Evolutionary conservation across 495 filamentous ascomycete genomes (phyloP), one percentile per base, ranked within the genome.

Genomic region (Aspergillus hancockii): DNA sequence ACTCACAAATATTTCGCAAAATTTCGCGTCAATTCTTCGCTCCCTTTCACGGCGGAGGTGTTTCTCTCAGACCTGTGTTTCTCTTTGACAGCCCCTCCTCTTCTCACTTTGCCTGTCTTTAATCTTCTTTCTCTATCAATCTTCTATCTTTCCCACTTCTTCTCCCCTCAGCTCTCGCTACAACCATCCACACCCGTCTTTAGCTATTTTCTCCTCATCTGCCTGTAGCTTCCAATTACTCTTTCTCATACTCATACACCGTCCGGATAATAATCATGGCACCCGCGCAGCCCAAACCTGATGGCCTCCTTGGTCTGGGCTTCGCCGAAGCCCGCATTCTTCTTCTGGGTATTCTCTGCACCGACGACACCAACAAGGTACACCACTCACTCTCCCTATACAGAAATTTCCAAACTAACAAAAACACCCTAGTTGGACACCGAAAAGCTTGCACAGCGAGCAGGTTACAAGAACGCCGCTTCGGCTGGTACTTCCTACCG

Each of bases 351-450:
- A 18, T 62, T 22, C 54, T 66, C 18, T 62, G 49, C 55, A 46
- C 53, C 13, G 65, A 65, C 22, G 57, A 47, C n/a, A 5, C 46
- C 1, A 61, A 57, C 49, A 72, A 68, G 52, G 70, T 69, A 57
- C 22, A 54, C 52, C 25, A 21, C 21, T 16, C n/a, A 19, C 31
- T 16, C n/a, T n/a, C 18, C 50, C 41, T 23, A 16, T n/a, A 49
- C 30, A 54, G 7, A 46, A 28, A 49, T 31, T 36, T 34, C 18
- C 40, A 34, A 25, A 36, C 23, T 34, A 40, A 23, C 34, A 38
- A 38, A 22, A 13, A 28, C 19, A 34, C 19, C 25, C 19, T 55
- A 81, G 78, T 49, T 79, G 16, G 74, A 81, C 62, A 65, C 58
- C 57, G 65, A 71, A 7, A 75, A 75, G 53, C 36, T 81, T 9